Conservation (phyloP, 1,284 basidiomycete genomes). For the Ceratobasidium sp. region DNA sequence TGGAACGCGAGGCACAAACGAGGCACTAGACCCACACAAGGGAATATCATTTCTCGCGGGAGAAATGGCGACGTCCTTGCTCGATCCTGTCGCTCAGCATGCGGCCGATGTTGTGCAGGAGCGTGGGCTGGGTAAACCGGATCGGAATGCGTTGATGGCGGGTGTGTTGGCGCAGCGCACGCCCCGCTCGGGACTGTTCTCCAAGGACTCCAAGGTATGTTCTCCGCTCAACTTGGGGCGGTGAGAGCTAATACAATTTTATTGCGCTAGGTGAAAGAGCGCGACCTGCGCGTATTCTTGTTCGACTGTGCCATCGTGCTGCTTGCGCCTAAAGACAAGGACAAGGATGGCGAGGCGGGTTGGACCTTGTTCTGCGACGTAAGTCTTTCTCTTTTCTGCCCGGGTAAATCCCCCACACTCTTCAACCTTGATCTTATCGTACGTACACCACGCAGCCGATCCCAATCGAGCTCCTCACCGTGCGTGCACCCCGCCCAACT, state of each 20-base stretch:
- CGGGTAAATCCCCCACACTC: slow-evolving; percentile 25
- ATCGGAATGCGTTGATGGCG: slow-evolving; percentile 36
- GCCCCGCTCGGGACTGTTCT: slow-evolving; percentile 19
- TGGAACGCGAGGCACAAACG: slow-evolving; percentile 14
- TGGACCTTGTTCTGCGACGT: slow-evolving; percentile 37
- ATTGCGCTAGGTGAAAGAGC: slow-evolving; percentile 24
- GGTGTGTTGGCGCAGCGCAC: slow-evolving; percentile 33
- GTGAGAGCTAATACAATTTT: not conserved
- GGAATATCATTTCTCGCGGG: not conserved
- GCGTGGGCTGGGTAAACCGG: slow-evolving; percentile 32
- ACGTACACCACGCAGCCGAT: slow-evolving; percentile 10
- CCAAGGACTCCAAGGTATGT: slow-evolving; percentile 34
- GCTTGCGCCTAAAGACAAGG: slow-evolving; percentile 34
- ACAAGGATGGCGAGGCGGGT: slow-evolving; percentile 23
- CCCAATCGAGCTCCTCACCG: slow-evolving; percentile 35
- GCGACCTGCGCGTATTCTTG: slow-evolving; percentile 38
- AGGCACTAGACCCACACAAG: slow-evolving; percentile 1
- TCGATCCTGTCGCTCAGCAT: slow-evolving; percentile 36
- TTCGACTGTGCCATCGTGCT: slow-evolving; percentile 38
- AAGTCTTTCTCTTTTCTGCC: not conserved
- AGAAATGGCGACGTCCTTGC: slow-evolving; percentile 28
- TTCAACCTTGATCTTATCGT: not conserved
- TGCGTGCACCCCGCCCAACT: slow-evolving; percentile 16
- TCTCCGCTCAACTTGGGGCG: too few species aligned
- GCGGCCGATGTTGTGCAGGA: slow-evolving; percentile 29